Percentiles rank a stretch among this genome's conserved stretches.
Evolutionary conservation across 2,329 filamentous ascomycete species (phyloP).

Genomic region (Scortechinia acanthostroma): DNA sequence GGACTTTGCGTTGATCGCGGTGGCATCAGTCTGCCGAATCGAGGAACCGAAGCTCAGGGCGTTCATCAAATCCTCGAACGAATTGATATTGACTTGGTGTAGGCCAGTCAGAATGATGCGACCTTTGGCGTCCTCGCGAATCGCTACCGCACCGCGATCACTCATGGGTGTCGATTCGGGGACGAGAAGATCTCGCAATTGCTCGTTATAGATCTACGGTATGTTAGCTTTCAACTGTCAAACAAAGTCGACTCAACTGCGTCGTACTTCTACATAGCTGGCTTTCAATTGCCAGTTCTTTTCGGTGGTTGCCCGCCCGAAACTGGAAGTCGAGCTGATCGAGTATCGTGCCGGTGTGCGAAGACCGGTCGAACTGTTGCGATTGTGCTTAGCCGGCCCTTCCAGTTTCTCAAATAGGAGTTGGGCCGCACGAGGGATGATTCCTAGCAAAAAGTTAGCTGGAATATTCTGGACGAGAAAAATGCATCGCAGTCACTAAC

Average conservation of each 20-base stretch:
- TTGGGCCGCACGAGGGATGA: constrained; percentile 85
- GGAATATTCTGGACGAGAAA: too few relatives aligned
- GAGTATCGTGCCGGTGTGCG: constrained; percentile 73
- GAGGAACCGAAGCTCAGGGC: constrained; percentile 87
- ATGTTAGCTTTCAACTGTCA: background rate
- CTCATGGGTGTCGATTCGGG: constrained; percentile 58
- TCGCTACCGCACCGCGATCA: constrained; percentile 76
- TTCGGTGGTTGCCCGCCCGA: background rate
- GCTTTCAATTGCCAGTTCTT: constrained; percentile 1
- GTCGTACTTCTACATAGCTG: background rate
- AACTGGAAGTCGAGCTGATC: constrained; percentile 37
- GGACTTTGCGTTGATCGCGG: constrained; percentile 93
- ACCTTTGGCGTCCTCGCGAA: constrained; percentile 83
- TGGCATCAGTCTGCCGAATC: constrained; percentile 93
- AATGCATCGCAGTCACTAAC: too few relatives aligned
- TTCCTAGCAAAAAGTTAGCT: too few relatives aligned
- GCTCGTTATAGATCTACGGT: constrained; percentile 82
- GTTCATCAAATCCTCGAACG: constrained; percentile 80
- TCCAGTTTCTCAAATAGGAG: constrained; percentile 84
- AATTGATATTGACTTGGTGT: constrained; percentile 81
- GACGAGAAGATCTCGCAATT: constrained; percentile 80
- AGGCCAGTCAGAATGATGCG: constrained; percentile 90
- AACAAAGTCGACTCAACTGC: constrained; percentile 4
- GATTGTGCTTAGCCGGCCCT: constrained; percentile 28
- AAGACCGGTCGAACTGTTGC: constrained; percentile 44